Evolutionary conservation across 306 rosid species (phyloP).

Genomic region (Lathyrus sativus): DNA sequence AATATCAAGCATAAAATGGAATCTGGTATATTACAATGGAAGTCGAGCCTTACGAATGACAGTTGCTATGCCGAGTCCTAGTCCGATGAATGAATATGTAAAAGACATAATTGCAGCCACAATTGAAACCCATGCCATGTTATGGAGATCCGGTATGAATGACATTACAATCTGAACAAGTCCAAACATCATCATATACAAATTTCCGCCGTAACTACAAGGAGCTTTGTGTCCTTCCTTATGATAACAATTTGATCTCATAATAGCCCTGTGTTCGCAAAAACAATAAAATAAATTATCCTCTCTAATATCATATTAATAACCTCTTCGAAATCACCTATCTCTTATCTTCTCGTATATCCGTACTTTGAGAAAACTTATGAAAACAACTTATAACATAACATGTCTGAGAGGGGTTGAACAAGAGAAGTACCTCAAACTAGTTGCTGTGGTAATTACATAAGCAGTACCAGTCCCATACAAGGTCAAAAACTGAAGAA

Average conservation of each 20-base stretch:
- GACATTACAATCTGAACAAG: slow-evolving; percentile 67
- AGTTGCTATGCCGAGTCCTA: slow-evolving; percentile 70
- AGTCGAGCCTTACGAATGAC: slow-evolving; percentile 46
- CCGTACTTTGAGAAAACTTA: background rate
- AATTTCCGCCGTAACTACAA: slow-evolving; percentile 50
- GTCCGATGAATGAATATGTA: slow-evolving; percentile 71
- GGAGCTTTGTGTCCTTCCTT: slow-evolving; percentile 72
- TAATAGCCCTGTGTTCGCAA: slow-evolving; percentile 62
- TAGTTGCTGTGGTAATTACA: slow-evolving; percentile 64
- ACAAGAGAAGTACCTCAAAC: slow-evolving; percentile 63
- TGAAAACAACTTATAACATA: too few species aligned
- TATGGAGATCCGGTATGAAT: slow-evolving; percentile 86
- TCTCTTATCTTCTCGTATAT: background rate
- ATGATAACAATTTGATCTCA: slow-evolving; percentile 71
- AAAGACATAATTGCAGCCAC: slow-evolving; percentile 83
- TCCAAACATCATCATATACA: slow-evolving; percentile 75
- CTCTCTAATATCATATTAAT: background rate
- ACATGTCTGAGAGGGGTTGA: too few species aligned
- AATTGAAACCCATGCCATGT: slow-evolving; percentile 80
- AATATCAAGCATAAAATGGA: slow-evolving; percentile 14
- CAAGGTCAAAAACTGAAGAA: slow-evolving; percentile 58
- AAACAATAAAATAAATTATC: background rate
- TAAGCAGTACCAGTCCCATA: slow-evolving; percentile 69
- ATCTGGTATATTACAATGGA: background rate
- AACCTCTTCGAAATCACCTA: background rate